phyloP scores from a whole-genome alignment of 768 basidiomycete genomes.

The Pholiota microspora region DNA sequence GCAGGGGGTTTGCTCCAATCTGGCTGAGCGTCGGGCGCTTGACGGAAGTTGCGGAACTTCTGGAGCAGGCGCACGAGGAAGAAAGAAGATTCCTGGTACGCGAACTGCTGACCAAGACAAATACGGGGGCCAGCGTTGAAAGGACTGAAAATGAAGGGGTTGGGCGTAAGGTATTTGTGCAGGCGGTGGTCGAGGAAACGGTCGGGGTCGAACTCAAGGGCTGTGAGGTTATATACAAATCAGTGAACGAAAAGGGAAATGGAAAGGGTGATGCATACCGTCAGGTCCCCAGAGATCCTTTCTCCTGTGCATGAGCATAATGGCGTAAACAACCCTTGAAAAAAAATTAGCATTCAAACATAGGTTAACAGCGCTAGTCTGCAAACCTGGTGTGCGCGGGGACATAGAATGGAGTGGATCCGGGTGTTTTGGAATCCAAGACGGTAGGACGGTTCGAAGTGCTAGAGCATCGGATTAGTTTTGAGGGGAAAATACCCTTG shows the following conservation, averaged over 20 bases:
- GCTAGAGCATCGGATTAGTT: neutral
- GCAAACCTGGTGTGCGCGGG: conserved; percentile 22
- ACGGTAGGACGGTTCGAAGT: conserved; percentile 17
- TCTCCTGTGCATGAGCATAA: conserved; percentile 60
- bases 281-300: conserved; percentile 69
- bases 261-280: conserved; percentile 31
- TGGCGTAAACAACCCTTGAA: conserved; percentile 34
- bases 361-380: neutral
- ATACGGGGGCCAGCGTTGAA: conserved; percentile 71
- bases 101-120: conserved; percentile 50
- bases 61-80: conserved; percentile 54
- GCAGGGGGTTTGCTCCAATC: conserved; percentile 30
- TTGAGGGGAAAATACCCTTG: neutral
- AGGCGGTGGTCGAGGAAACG: conserved; percentile 59
- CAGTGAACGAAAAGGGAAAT: neutral
- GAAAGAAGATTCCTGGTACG: conserved; percentile 55
- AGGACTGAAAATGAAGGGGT: conserved; percentile 69
- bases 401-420: conserved; percentile 21
- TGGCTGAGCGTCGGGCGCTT: conserved; percentile 37
- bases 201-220: conserved; percentile 48
- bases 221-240: conserved; percentile 18
- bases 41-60: conserved; percentile 30
- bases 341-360: neutral
- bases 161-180: conserved; percentile 51
- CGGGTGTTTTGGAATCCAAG: conserved; percentile 17